Evolutionary conservation across 176 grass and related monocot genomes (phyloP).

Genomic region (Oryza australiensis): DNA sequence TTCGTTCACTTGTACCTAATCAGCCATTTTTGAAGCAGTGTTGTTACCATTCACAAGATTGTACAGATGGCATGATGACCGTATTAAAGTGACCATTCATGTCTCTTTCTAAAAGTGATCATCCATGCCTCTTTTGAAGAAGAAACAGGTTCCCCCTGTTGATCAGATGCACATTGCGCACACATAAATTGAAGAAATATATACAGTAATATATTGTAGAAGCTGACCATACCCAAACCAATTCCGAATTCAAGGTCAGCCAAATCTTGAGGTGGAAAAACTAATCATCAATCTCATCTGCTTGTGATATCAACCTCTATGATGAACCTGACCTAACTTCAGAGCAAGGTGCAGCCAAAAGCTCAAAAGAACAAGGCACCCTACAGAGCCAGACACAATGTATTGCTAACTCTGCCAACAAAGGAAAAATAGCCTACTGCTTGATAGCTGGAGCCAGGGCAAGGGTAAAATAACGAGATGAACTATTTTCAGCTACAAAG

Average conservation of each 20-base stretch:
- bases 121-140: no score
- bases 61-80: background rate
- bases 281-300: background rate
- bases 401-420: background rate
- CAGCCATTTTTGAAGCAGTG: background rate
- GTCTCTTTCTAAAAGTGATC: background rate
- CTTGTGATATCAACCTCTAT: background rate
- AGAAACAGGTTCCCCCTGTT: no score
- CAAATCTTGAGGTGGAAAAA: background rate
- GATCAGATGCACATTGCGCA: background rate
- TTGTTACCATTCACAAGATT: background rate
- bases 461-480: no score
- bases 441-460: no score
- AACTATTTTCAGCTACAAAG: no score
- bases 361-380: background rate
- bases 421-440: no score
- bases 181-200: background rate
- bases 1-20: background rate
- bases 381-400: conserved; percentile 1
- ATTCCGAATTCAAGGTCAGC: background rate
- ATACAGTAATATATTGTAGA: background rate
- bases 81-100: background rate
- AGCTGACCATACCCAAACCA: background rate
- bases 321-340: background rate
- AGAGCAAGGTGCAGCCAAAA: background rate